Percentiles rank a stretch among this genome's conserved stretches.
Conservation (phyloP, 441 rosid genomes). For the Monsonia emarginata region DNA sequence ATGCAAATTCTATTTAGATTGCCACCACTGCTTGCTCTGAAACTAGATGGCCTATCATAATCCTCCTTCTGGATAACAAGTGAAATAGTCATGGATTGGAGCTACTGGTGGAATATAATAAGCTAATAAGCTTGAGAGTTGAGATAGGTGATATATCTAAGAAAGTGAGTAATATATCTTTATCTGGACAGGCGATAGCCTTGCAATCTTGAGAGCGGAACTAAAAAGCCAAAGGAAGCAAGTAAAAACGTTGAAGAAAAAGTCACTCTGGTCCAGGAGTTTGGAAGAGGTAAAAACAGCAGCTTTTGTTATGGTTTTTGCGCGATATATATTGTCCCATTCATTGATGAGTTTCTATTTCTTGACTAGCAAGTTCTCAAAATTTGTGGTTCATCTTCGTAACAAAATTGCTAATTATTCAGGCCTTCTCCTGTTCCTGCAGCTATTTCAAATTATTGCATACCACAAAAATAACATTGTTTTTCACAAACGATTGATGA, state of each 20-base stretch:
- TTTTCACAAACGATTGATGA: neutral
- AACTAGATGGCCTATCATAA: neutral
- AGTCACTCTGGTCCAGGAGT: slow-evolving; percentile 94
- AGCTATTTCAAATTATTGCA: neutral
- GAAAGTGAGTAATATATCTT: slow-evolving; percentile 1
- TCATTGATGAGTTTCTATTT: neutral
- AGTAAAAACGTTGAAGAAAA: slow-evolving; percentile 79
- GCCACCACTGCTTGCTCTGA: neutral
- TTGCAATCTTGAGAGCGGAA: slow-evolving; percentile 76
- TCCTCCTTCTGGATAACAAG: neutral
- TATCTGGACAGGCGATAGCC: slow-evolving; percentile 52
- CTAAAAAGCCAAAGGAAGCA: slow-evolving; percentile 87
- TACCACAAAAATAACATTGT: neutral
- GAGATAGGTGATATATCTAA: neutral
- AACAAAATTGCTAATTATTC: neutral
- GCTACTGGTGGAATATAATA: neutral
- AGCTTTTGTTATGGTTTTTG: neutral
- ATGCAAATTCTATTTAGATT: slow-evolving; percentile 6
- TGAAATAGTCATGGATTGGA: neutral
- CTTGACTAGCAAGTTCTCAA: neutral
- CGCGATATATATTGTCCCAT: neutral
- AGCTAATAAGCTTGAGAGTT: neutral
- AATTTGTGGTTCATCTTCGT: neutral
- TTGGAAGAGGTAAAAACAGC: slow-evolving; percentile 72
- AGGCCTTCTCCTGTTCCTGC: neutral